Evolutionary conservation across 768 basidiomycete genomes (phyloP).

Genomic region (Podaxis sp.): DNA sequence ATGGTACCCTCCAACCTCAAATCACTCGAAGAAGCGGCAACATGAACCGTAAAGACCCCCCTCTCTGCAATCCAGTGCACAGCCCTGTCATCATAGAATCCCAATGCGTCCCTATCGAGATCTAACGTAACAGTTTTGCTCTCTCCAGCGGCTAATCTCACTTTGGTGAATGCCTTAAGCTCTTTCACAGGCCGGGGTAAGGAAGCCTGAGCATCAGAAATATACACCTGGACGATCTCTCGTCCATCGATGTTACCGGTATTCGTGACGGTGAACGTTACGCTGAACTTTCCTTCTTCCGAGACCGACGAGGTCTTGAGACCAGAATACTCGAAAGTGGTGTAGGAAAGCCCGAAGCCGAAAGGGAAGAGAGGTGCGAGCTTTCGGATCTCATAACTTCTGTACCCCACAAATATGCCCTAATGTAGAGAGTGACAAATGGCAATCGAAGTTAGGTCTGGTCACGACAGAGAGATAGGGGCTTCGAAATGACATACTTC

Average conservation of each 20-base stretch:
- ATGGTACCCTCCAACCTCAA: slow-evolving; percentile 35
- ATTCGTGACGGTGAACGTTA: slow-evolving; percentile 48
- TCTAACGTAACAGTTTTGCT: slow-evolving; percentile 34
- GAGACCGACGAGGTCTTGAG: slow-evolving; percentile 35
- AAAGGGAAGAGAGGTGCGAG: slow-evolving; percentile 52
- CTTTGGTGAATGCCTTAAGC: slow-evolving; percentile 49
- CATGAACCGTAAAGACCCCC: slow-evolving; percentile 44
- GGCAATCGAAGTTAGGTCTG: slow-evolving; percentile 5
- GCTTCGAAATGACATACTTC: slow-evolving; percentile 30
- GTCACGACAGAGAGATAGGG: slow-evolving; percentile 7
- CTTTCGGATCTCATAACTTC: slow-evolving; percentile 45
- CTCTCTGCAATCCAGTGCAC: slow-evolving; percentile 47
- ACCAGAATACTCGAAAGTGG: slow-evolving; percentile 52
- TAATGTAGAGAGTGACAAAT: slow-evolving; percentile 14
- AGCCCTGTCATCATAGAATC: slow-evolving; percentile 47
- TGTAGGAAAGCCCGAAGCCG: slow-evolving; percentile 61
- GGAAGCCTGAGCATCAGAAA: slow-evolving; percentile 40
- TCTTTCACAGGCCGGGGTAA: slow-evolving; percentile 46
- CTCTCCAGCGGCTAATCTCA: slow-evolving; percentile 44
- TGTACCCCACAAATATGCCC: slow-evolving; percentile 55
- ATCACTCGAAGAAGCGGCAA: slow-evolving; percentile 47
- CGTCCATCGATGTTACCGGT: slow-evolving; percentile 41
- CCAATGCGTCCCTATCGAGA: slow-evolving; percentile 47
- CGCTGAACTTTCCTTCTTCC: slow-evolving; percentile 32
- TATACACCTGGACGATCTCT: slow-evolving; percentile 50